Percentiles rank a stretch among this genome's conserved stretches.
These are phyloP conservation scores for Amylocarpus encephaloides DNA, from an alignment of 2,329 filamentous ascomycete species.

Conservation along the genomic window DNA sequence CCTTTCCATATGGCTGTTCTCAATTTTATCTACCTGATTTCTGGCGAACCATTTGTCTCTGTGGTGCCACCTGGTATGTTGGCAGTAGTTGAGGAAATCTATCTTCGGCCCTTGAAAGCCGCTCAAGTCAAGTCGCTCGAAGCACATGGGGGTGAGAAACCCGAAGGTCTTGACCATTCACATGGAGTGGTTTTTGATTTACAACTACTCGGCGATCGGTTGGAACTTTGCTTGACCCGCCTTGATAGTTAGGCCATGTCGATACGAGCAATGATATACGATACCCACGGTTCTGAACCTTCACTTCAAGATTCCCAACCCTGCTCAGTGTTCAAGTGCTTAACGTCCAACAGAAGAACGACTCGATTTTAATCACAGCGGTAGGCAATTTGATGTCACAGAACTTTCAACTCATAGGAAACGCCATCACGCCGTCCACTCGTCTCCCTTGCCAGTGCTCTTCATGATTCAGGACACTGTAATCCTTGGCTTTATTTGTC, in stretches of 20 bases:
- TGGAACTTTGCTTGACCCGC: not conserved
- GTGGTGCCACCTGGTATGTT: conserved; percentile 51
- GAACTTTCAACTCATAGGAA: too few species aligned
- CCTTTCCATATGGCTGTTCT: conserved; percentile 53
- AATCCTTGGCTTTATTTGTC: too few species aligned
- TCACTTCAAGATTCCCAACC: too few species aligned
- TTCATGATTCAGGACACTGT: too few species aligned
- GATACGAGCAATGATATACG: not conserved
- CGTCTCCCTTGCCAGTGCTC: too few species aligned
- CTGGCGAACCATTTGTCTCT: conserved; percentile 40
- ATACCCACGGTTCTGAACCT: too few species aligned
- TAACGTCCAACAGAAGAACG: too few species aligned
- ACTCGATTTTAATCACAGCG: too few species aligned
- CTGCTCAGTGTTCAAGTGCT: too few species aligned
- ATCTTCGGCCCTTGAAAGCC: conserved; percentile 46
- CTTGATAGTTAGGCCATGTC: not conserved
- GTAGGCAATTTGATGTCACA: too few species aligned
- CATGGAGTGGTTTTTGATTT: conserved; percentile 1
- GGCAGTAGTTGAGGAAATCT: conserved; percentile 51
- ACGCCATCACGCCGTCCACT: too few species aligned
- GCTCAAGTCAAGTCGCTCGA: conserved; percentile 33
- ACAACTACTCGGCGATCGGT: conserved; percentile 4
- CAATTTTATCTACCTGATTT: conserved; percentile 55
- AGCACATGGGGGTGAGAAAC: conserved; percentile 2
- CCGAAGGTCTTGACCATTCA: conserved; percentile 1